Base-by-base conservation (phyloP, 208 protist genomes). In the Crithidia expoeki region DNA sequence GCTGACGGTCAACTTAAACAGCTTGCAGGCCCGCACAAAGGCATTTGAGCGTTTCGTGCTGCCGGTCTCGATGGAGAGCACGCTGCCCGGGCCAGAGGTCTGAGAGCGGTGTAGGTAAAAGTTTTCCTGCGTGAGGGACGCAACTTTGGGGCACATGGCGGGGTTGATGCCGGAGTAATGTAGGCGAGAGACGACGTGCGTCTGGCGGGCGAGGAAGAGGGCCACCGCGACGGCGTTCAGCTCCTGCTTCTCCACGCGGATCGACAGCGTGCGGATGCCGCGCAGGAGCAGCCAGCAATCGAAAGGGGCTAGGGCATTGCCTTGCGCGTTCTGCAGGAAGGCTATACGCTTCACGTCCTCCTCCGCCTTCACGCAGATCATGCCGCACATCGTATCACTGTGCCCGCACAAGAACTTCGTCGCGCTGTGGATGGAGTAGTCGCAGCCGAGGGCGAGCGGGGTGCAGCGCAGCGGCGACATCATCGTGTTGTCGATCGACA, bases 321-420 rank as follows among this genome's bases (percentile, higher is more conserved):
- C 96, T 60, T 93, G 83, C 17, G 83, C 81, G 67, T 98, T 98
- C 77, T 98, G 97, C 27, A 97, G 56, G 69, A 98, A 98, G 44
- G 81, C 91, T 0, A 98, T 60, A 21, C 80, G 76, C 57, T 83
- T 84, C 33, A 81, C 74, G 17, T 94, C 44, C 28, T 87, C 85
- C 52, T 84, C 90, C 19, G 71, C 76, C 63, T 88, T 88, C 33
- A 81, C 88, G 58, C 80, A 83, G 23, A 93, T 64, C 25, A 96
- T 63, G 38, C 98, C 98, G 66, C 85, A 86, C 79, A 99, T 95
- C 16, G 88, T 90, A 80, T 98, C 97, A 63, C 84, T 94, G 84
- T 99, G 97, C 38, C 98, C 98, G 80, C 96, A 98, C 23, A 98
- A 85, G 53, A 97, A 99, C 84, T 99, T 99, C 52, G 96, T 99